Base-by-base conservation (phyloP, 192 early-diverging fungal genomes). In the Coemansia umbellata region DNA sequence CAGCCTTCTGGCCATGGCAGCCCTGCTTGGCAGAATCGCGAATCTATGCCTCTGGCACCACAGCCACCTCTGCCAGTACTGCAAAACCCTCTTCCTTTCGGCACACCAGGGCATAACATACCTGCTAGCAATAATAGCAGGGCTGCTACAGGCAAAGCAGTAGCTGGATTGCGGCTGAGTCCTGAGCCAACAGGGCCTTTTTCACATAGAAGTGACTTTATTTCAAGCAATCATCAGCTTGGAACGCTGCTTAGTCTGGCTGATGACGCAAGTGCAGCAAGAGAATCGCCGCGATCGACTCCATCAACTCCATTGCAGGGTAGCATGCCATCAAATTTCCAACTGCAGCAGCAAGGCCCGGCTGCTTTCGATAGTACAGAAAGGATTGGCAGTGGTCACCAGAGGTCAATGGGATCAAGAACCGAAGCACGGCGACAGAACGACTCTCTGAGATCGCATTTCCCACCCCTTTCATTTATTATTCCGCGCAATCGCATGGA, bases 381-480 rank as follows among this genome's bases (percentile, higher is more conserved):
- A n/a, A n/a, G n/a, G n/a, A n/a, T n/a, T n/a, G n/a, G n/a, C n/a
- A n/a, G n/a, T n/a, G n/a, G n/a, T n/a, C n/a, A n/a, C n/a, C n/a
- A n/a, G n/a, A n/a, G n/a, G n/a, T n/a, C n/a, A n/a, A n/a, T n/a
- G n/a, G n/a, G n/a, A n/a, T n/a, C n/a, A n/a, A n/a, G n/a, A n/a
- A n/a, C n/a, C n/a, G n/a, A n/a, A n/a, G n/a, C n/a, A n/a, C n/a
- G n/a, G n/a, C n/a, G n/a, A n/a, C n/a, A 51, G 9, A 37, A 9
- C 50, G 60, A 63, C 31, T 51, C 43, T 15, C 39, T 68, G 36
- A 26, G 72, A 43, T 64, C 72, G 24, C 63, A 75, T 39, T 75
- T 75, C 17, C 72, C 72, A 5, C 72, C 72, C 5, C 53, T 75
- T 11, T 68, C 72, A 37, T 68, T 75, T 48, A 75, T 75, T 15